phyloP scores from a whole-genome alignment of 768 basidiomycete genomes.

The Tricholoma hemisulphureum region DNA sequence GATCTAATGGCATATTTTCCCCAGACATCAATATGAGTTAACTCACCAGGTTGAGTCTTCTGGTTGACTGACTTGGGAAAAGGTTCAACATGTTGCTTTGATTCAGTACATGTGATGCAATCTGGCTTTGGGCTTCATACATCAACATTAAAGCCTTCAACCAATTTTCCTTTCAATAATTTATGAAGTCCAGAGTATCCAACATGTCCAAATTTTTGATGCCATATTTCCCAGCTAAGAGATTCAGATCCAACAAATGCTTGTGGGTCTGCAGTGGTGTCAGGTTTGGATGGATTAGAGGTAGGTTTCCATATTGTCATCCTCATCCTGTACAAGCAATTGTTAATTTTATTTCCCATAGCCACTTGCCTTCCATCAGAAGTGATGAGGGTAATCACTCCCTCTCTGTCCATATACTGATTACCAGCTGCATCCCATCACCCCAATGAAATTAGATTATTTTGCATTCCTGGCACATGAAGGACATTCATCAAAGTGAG shows the following conservation, averaged over 20 bases:
- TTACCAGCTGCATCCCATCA: constrained; percentile 8
- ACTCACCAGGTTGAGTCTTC: constrained; percentile 4
- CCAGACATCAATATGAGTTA: constrained; percentile 9
- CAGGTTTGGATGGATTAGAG: background rate
- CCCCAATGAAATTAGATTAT: constrained; percentile 9
- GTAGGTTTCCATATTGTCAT: background rate
- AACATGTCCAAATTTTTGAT: constrained; percentile 1
- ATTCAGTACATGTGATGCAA: background rate
- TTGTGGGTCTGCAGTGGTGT: background rate
- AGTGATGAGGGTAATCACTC: background rate
- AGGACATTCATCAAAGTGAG: background rate
- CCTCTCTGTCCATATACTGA: background rate
- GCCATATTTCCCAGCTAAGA: constrained; percentile 4
- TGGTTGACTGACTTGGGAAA: background rate
- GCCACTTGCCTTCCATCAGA: background rate
- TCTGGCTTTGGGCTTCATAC: background rate
- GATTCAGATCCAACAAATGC: background rate
- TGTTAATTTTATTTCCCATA: background rate
- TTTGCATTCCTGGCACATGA: background rate
- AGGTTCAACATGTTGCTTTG: background rate
- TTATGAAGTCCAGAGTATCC: background rate
- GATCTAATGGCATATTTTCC: constrained; percentile 5
- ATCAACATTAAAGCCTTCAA: background rate
- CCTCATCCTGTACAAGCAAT: background rate
- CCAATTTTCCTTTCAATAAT: background rate